Percentiles rank a stretch among this genome's conserved stretches.
Evolutionary conservation across 2,329 filamentous ascomycete genomes (phyloP).

Genomic region (Xylaria sp.): DNA sequence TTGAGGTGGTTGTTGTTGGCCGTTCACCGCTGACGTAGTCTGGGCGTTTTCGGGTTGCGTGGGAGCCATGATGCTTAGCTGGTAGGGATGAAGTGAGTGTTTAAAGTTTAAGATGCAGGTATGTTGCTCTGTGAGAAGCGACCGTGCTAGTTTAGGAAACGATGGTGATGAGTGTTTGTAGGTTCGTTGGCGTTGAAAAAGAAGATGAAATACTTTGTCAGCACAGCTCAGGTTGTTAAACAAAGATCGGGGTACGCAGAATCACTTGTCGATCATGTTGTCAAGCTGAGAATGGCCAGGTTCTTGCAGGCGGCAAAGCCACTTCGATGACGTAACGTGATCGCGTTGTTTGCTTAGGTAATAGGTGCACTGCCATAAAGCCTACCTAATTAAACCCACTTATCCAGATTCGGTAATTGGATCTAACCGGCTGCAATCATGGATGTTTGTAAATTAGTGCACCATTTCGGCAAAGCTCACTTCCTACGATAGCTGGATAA

Average conservation of each 20-base stretch:
- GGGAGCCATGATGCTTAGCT: conserved; percentile 27
- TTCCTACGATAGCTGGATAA: no score
- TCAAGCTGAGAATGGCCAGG: conserved; percentile 8
- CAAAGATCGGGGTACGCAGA: background rate
- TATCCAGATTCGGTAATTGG: no score
- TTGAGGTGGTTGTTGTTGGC: conserved; percentile 26
- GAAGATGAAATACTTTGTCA: conserved; percentile 1
- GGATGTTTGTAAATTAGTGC: no score
- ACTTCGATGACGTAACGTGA: conserved; percentile 10
- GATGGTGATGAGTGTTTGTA: conserved; percentile 1
- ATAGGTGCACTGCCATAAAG: no score
- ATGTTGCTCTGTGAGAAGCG: background rate
- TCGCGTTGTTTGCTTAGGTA: background rate
- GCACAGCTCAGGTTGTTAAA: background rate
- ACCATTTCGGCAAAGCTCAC: no score
- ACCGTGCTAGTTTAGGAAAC: background rate
- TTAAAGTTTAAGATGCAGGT: background rate
- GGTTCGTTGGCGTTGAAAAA: background rate
- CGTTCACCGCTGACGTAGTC: conserved; percentile 12
- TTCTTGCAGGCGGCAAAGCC: conserved; percentile 7
- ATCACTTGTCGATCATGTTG: background rate
- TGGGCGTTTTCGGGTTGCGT: conserved; percentile 29
- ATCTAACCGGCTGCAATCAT: no score
- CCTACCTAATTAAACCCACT: no score
- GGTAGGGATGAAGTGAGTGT: background rate